Evolutionary conservation across 176 grass and related monocot genomes (phyloP), one percentile per base, ranked within the genome.

Genomic region (Chrysopogon serrulatus): DNA sequence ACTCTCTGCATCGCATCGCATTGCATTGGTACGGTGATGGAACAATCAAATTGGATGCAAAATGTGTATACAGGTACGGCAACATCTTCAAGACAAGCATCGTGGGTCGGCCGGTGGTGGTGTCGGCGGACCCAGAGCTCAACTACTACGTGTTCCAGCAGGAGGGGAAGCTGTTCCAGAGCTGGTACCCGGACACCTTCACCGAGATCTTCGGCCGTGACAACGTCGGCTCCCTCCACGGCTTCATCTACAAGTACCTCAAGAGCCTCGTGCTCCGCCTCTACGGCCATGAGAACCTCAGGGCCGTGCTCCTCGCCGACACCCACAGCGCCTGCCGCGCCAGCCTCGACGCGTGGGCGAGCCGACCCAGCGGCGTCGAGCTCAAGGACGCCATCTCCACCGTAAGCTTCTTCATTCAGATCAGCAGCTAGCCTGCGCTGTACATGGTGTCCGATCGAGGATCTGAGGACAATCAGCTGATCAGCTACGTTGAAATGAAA

Each of bases 141-240:
- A 93, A 83, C 48, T 80, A 86, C 76, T 86, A 49, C 54, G 92
- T 97, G 27, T 93, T 97, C 84, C 92, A 90, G 72, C 87, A 97
- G 79, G 94, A 97, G 47, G 94, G 91, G 59, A 93, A 84, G 85
- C 82, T 97, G 86, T 94, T 97, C 78, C 63, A 94, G 88, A 97
- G 94, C 89, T 97, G 91, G 79, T 97, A 94, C 83, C 94, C 94
- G 34, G 89, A 92, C 39, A 88, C 94, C 68, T 97, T 94, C 76
- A 94, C 91, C 30, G 83, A 94, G 76, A 90, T 97, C 53, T 97
- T 97, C 27, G 94, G 94, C 44, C 82, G 87, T 24, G 82, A 90
- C 47, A 94, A 94, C 75, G 87, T 94, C 26, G 85, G 89, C 12
- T 97, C 94, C 26, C 70, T 92, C 10, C 90, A 94, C 84, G 94